Base-by-base conservation (phyloP, 2,329 filamentous ascomycete genomes). In the Macrophomina pseudophaseolina region DNA sequence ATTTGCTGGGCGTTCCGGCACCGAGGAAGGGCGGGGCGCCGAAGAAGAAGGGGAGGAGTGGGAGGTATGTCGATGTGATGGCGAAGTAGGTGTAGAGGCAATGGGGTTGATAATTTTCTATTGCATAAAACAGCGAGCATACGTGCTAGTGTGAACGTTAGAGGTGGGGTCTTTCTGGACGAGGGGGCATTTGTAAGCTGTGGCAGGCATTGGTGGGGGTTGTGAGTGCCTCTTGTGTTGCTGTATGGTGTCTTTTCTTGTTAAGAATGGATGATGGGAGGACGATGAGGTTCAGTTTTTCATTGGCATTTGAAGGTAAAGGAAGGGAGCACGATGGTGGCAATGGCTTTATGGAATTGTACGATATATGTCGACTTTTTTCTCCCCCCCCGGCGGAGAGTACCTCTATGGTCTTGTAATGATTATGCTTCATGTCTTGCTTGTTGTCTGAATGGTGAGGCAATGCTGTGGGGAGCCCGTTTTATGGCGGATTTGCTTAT, bases 11-110 rank as follows among this genome's bases (percentile, higher is more conserved):
- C 5, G 89, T 91, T 4, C 87, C 91, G 3, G 87, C 85, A 35
- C 86, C 91, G 18, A 86, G 91, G 70, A 94, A 91, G 68, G 86
- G 85, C 2, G 38, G 38, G 11, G 79, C 76, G 72, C 82, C 84
- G 5, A 91, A 88, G 69, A 67, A 65, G 77, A 92, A 91, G 73
- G 92, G 93, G 83, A 97, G 93, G 84, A 88, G 90, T 28, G 90
- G 93, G 35, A 85, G 94, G 33, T 99, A 99, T 83, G 90, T 99
- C 35, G 95, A 99, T 85, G 93, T 99, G 68, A 97, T 98, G 93
- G 91, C 91, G 65, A 66, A 70, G 64, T 69, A 66, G 52, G 42
- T 44, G 42, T n/a, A 14, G 46, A n/a, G 18, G 5, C 16, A 8
- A 18, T 48, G 44, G 35, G 11, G 35, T 38, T 38, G 7, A 2